phyloP scores from a whole-genome alignment of 352 stramenopile genomes.

The Globisporangium viniferum region DNA sequence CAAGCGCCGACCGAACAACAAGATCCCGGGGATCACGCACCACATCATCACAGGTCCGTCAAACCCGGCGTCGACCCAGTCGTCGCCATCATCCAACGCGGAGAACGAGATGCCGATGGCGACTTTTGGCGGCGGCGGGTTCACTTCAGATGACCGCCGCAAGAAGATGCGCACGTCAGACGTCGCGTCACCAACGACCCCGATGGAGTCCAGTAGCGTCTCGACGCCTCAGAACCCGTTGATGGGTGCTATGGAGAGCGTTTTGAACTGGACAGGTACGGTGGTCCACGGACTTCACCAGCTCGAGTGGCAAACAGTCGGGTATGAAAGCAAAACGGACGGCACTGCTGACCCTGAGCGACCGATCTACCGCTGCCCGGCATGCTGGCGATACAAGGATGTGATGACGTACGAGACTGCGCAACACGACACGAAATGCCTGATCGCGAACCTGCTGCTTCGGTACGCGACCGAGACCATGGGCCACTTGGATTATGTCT shows the following conservation, averaged over 20 bases:
- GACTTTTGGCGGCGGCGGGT: slow-evolving; percentile 36
- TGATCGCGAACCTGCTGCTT: slow-evolving; percentile 80
- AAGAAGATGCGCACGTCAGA: slow-evolving; percentile 58
- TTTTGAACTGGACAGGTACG: slow-evolving; percentile 66
- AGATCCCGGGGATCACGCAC: slow-evolving; percentile 44
- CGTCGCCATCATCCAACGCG: slow-evolving; percentile 63
- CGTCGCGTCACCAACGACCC: slow-evolving; percentile 14
- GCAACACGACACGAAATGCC: slow-evolving; percentile 79
- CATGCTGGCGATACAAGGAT: slow-evolving; percentile 84
- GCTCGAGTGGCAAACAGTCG: slow-evolving; percentile 78
- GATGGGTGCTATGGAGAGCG: slow-evolving; percentile 67
- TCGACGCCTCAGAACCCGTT: slow-evolving; percentile 37
- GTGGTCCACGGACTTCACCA: slow-evolving; percentile 78
- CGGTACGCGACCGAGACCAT: slow-evolving; percentile 81
- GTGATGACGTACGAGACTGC: slow-evolving; percentile 82
- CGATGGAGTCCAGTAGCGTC: slow-evolving; percentile 23
- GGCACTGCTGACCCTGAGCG: slow-evolving; percentile 65
- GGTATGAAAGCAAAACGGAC: slow-evolving; percentile 75
- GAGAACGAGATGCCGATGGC: slow-evolving; percentile 58
- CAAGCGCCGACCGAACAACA: slow-evolving; percentile 77
- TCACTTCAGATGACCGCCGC: slow-evolving; percentile 59
- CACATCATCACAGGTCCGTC: slow-evolving; percentile 71
- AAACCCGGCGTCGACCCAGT: slow-evolving; percentile 63
- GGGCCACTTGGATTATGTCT: slow-evolving; percentile 67
- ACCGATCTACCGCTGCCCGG: slow-evolving; percentile 78